A percentile compares a stretch with the other conserved stretches of the same genome.
Conservation (phyloP, 805 yeast genomes). For the Debaryomyces prosopidis region DNA sequence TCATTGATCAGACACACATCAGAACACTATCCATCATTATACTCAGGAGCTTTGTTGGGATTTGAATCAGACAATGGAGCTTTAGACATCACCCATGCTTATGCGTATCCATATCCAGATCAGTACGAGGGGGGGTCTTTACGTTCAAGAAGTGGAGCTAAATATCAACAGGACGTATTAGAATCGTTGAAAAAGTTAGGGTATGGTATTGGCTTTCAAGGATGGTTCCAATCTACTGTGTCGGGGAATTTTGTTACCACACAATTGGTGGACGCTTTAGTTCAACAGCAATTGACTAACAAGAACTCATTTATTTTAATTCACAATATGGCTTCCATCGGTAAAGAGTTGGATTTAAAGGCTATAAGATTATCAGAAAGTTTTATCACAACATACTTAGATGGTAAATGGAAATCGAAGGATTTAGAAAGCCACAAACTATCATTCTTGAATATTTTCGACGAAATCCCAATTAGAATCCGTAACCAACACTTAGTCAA, state of each 20-base stretch:
- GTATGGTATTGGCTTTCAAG: slow-evolving; percentile 68
- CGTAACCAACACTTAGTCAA: slow-evolving; percentile 69
- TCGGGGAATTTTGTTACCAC: slow-evolving; percentile 70
- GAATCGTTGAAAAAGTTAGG: slow-evolving; percentile 61
- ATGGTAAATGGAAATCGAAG: slow-evolving; percentile 66
- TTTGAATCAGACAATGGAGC: slow-evolving; percentile 56
- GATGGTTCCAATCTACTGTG: slow-evolving; percentile 76
- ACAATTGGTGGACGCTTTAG: slow-evolving; percentile 67
- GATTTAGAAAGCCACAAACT: slow-evolving; percentile 60
- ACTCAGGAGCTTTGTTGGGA: slow-evolving; percentile 76
- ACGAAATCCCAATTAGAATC: slow-evolving; percentile 66
- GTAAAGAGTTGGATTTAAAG: slow-evolving; percentile 64
- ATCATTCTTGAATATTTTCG: slow-evolving; percentile 64
- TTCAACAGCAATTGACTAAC: slow-evolving; percentile 58
- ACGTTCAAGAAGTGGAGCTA: slow-evolving; percentile 58
- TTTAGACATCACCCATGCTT: slow-evolving; percentile 57
- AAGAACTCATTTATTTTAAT: slow-evolving; percentile 59
- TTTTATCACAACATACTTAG: slow-evolving; percentile 56
- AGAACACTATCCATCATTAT: slow-evolving; percentile 59
- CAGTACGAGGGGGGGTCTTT: slow-evolving; percentile 64
- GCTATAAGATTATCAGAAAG: slow-evolving; percentile 67
- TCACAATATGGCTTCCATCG: slow-evolving; percentile 70
- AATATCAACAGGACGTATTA: slow-evolving; percentile 68
- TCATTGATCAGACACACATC: slow-evolving; percentile 69
- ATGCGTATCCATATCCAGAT: slow-evolving; percentile 68